Percentiles rank a stretch among this genome's conserved stretches.
Evolutionary conservation across 2,329 filamentous ascomycete genomes (phyloP).

Genomic region (Gliomastix tumulicola): DNA sequence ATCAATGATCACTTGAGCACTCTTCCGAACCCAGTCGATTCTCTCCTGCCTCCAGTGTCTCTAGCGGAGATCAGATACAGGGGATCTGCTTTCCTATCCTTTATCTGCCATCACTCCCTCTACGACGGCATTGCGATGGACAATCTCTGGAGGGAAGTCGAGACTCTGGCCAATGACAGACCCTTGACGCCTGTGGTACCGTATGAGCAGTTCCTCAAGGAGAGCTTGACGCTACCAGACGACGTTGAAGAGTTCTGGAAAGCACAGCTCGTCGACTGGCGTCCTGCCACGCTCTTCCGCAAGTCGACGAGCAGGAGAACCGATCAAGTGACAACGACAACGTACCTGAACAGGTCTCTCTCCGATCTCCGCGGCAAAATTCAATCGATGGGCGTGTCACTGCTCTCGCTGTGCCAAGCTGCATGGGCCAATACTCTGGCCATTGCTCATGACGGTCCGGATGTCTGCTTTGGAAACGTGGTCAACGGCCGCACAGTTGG

Average conservation of each 20-base stretch:
- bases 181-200: conserved; percentile 40
- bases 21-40: conserved; percentile 34
- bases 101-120: conserved; percentile 68
- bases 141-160: conserved; percentile 63
- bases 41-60: conserved; percentile 34
- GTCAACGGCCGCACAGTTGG: conserved; percentile 68
- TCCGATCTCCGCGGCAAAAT: conserved; percentile 38
- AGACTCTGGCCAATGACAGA: conserved; percentile 43
- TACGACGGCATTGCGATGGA: conserved; percentile 80
- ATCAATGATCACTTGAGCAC: conserved; percentile 30
- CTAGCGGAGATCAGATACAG: conserved; percentile 30
- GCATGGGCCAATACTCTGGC: conserved; percentile 64
- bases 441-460: conserved; percentile 44
- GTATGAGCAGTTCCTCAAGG: conserved; percentile 58
- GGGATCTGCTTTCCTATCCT: conserved; percentile 31
- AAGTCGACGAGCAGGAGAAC: conserved; percentile 11
- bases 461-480: conserved; percentile 84
- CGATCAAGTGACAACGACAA: conserved; percentile 18
- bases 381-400: conserved; percentile 48
- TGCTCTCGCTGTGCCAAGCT: conserved; percentile 64
- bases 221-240: conserved; percentile 41
- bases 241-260: conserved; percentile 61
- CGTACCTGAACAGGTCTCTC: conserved; percentile 27
- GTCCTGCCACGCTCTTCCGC: conserved; percentile 18
- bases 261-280: conserved; percentile 43